A percentile compares a stretch with the other conserved stretches of the same genome.
Evolutionary conservation across 768 basidiomycete genomes (phyloP).

Genomic region (Boletus reticulatus): DNA sequence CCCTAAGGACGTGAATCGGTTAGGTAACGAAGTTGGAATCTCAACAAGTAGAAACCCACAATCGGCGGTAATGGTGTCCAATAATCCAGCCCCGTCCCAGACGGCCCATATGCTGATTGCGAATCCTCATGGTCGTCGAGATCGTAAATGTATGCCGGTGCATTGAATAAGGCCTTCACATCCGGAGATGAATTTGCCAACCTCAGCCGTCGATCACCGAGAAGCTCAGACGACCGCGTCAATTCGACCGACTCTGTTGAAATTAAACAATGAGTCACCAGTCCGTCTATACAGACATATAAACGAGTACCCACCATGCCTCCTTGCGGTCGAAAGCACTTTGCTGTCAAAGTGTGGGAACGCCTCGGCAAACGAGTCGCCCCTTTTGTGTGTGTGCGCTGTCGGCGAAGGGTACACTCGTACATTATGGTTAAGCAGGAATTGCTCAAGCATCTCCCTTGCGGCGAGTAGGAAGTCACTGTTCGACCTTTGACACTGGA

Average conservation of each 20-base stretch:
- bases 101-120: slow-evolving; percentile 54
- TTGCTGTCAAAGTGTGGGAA: slow-evolving; percentile 98
- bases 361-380: slow-evolving; percentile 92
- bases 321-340: slow-evolving; percentile 75
- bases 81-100: slow-evolving; percentile 58
- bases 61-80: slow-evolving; percentile 79
- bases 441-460: slow-evolving; percentile 91
- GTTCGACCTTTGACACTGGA: slow-evolving; percentile 92
- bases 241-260: slow-evolving; percentile 71
- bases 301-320: slow-evolving; percentile 54
- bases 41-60: slow-evolving; percentile 40
- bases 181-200: slow-evolving; percentile 90
- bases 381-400: slow-evolving; percentile 78
- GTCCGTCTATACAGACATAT: background rate
- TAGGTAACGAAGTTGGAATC: slow-evolving; percentile 16
- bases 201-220: slow-evolving; percentile 71
- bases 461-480: slow-evolving; percentile 90
- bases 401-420: slow-evolving; percentile 78
- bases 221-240: slow-evolving; percentile 58
- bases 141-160: slow-evolving; percentile 79
- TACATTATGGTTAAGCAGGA: slow-evolving; percentile 79
- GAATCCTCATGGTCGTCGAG: slow-evolving; percentile 70
- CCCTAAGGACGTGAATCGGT: slow-evolving; percentile 42
- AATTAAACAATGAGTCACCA: slow-evolving; percentile 8
- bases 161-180: slow-evolving; percentile 93